These are phyloP conservation scores for Lagenaria siceraria DNA, from an alignment of 306 rosid species.

Conservation along the genomic window DNA sequence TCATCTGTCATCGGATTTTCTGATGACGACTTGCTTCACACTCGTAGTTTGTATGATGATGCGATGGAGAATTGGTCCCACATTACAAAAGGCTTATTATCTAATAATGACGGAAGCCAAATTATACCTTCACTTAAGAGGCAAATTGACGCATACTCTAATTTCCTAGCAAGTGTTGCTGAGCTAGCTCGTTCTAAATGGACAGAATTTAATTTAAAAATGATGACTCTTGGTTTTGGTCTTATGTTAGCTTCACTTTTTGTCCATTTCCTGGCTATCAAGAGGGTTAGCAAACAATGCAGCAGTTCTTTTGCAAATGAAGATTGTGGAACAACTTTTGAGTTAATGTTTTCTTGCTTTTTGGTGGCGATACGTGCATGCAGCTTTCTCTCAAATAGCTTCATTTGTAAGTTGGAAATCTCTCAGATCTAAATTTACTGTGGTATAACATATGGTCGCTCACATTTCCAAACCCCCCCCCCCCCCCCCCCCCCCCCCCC, in stretches of 20 bases:
- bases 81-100: constrained; percentile 32
- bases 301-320: constrained; percentile 28
- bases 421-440: not conserved
- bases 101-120: constrained; percentile 24
- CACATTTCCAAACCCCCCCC: not conserved
- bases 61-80: constrained; percentile 58
- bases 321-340: constrained; percentile 28
- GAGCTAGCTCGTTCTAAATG: constrained; percentile 95
- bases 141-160: constrained; percentile 57
- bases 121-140: constrained; percentile 37
- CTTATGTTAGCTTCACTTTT: constrained; percentile 56
- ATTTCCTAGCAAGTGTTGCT: constrained; percentile 55
- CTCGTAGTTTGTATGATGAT: constrained; percentile 37
- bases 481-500: not conserved
- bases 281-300: constrained; percentile 34
- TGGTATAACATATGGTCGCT: not conserved
- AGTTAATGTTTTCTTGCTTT: constrained; percentile 42
- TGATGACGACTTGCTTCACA: constrained; percentile 54
- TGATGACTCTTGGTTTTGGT: constrained; percentile 74
- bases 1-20: constrained; percentile 90
- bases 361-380: constrained; percentile 58
- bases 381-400: constrained; percentile 92
- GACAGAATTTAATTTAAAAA: constrained; percentile 80
- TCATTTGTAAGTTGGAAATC: constrained; percentile 55
- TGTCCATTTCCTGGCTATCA: constrained; percentile 47